Conservation (phyloP, 2,329 filamentous ascomycete species). For the Lasiodiplodia sp. region DNA sequence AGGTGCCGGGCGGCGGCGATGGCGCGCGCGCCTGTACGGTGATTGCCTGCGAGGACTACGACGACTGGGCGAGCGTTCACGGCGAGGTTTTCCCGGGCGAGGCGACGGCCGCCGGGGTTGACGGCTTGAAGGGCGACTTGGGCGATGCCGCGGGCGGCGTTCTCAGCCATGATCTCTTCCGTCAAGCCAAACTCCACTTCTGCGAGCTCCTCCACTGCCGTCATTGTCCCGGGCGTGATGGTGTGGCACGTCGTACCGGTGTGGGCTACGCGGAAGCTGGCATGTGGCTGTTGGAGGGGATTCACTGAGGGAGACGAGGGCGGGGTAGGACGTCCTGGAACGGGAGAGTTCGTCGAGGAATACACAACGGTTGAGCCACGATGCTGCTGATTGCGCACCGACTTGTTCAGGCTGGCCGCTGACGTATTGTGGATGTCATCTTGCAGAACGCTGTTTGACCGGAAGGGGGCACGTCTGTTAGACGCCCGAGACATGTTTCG, state of each 20-base stretch:
- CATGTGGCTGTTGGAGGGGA: conserved; percentile 24
- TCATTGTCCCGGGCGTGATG: conserved; percentile 78
- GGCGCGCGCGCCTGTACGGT: conserved; percentile 84
- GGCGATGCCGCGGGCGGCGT: conserved; percentile 86
- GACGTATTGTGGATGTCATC: conserved; percentile 44
- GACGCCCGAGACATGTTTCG: conserved; percentile 50
- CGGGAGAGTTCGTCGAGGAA: conserved; percentile 45
- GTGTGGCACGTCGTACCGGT: conserved; percentile 64
- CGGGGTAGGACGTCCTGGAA: conserved; percentile 41
- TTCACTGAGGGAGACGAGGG: conserved; percentile 46
- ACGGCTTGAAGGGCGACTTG: conserved; percentile 79
- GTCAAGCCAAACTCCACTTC: conserved; percentile 85
- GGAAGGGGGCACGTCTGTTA: conserved; percentile 46
- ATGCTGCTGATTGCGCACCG: conserved; percentile 23
- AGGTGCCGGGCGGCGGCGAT: conserved; percentile 87
- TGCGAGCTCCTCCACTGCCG: conserved; percentile 90
- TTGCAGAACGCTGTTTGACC: conserved; percentile 50
- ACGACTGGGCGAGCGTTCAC: conserved; percentile 61
- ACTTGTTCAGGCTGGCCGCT: conserved; percentile 35
- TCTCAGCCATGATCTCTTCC: conserved; percentile 91
- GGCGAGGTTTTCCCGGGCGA: conserved; percentile 53
- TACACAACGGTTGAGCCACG: conserved; percentile 28
- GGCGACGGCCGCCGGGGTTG: conserved; percentile 63
- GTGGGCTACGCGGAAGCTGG: conserved; percentile 58
- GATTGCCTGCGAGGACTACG: conserved; percentile 92